Evolutionary conservation across 2,329 filamentous ascomycete species (phyloP).

Genomic region (Calonectria crousiana): DNA sequence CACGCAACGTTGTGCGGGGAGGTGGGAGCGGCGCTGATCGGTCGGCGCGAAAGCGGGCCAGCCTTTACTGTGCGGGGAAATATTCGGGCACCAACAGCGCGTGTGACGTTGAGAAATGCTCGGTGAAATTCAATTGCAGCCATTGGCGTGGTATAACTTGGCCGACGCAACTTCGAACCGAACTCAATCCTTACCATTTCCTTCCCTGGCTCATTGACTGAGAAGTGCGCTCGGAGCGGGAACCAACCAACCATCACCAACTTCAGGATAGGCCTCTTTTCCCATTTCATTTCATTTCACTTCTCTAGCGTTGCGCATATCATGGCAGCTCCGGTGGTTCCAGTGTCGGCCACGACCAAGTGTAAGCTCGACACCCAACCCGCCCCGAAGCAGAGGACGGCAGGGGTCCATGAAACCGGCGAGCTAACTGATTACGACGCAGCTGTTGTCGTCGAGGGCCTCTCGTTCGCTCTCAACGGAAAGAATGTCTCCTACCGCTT

Average conservation of each 20-base stretch:
- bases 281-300: too few species aligned
- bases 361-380: neutral
- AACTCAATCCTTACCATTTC: neutral
- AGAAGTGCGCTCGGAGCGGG: neutral
- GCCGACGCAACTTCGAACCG: neutral
- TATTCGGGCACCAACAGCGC: neutral
- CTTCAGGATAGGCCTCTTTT: neutral
- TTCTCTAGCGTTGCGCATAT: too few species aligned
- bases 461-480: slow-evolving; percentile 68
- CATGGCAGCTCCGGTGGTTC: neutral
- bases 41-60: slow-evolving; percentile 3
- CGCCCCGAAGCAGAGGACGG: neutral
- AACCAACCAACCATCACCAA: neutral
- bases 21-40: neutral
- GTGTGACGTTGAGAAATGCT: neutral
- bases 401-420: neutral
- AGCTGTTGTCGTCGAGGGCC: slow-evolving; percentile 67
- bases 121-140: slow-evolving; percentile 1
- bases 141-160: neutral
- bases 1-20: slow-evolving; percentile 6
- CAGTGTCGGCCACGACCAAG: neutral
- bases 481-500: slow-evolving; percentile 72
- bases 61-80: slow-evolving; percentile 4
- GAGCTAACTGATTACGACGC: neutral
- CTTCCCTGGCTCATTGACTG: neutral